Base-by-base conservation (phyloP, 2,329 filamentous ascomycete genomes). In the Diplodia sapinea region DNA sequence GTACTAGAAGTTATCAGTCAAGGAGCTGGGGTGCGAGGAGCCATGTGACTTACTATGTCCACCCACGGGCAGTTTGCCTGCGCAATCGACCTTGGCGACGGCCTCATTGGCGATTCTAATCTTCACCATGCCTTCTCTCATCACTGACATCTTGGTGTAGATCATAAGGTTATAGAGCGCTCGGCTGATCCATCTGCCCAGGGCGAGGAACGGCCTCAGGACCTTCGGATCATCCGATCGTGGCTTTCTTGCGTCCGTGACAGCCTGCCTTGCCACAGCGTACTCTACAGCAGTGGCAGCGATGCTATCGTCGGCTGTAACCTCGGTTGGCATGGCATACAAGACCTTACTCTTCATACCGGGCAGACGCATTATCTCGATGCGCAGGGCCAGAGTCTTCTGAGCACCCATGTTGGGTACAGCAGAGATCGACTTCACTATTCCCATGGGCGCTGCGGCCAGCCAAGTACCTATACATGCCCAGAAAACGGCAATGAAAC, bases 401-500 rank as follows among this genome's bases (percentile, higher is more conserved):
- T 61, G 57, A 15, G 66, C 15, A 9, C 59, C 57, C 2, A 49
- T 38, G 15, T 56, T 68, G 6, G 66, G 66, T 15, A 68, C 20
- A 54, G 59, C 66, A 38, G 38, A 49, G 3, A 68, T 68, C 7
- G 36, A 55, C n/a, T 51, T 20, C 4, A 68, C 66, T n/a, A 68
- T 17, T 6, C 54, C 47, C 49, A 55, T 29, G 2, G 66, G 66
- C 12, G 57, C 59, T 26, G 57, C 59, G 2, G 36, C 51, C 9
- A 68, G 36, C 57, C 52, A 68, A 29, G 54, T 64, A 38, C 66
- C 66, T 23, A 68, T 47, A 8, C 36, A 52, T 13, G 59, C 50
- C 66, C 66, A 68, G 38, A 64, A 55, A 13, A 68, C 50, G 6
- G 57, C 57, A 29, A 63, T 64, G 38, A 68, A 40, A 12, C 66